phyloP scores from a whole-genome alignment of 2,329 filamentous ascomycete genomes.

The Xylariales sp. region DNA sequence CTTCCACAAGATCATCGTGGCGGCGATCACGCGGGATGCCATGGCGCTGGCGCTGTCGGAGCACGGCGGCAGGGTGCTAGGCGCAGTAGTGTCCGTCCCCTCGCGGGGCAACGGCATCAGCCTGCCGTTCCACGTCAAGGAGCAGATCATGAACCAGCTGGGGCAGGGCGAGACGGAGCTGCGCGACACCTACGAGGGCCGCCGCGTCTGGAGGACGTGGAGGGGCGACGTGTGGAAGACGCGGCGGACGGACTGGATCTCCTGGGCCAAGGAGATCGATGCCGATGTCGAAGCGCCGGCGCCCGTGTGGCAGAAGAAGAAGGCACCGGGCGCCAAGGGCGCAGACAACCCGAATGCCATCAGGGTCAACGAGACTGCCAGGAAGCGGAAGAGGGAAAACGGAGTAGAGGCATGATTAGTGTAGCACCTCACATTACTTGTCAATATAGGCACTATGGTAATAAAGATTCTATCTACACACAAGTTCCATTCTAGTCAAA shows the following conservation, averaged over 20 bases:
- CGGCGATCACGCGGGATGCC: slow-evolving; percentile 39
- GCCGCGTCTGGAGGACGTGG: slow-evolving; percentile 55
- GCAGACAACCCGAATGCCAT: slow-evolving; percentile 6
- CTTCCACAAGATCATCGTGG: slow-evolving; percentile 53
- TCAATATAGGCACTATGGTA: too few relatives aligned
- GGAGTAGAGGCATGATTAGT: not conserved
- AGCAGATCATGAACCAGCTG: slow-evolving; percentile 47
- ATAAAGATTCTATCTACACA: too few relatives aligned
- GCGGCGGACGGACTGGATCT: slow-evolving; percentile 49
- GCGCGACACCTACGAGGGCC: slow-evolving; percentile 48
- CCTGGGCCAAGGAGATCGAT: slow-evolving; percentile 50
- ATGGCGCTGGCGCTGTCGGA: slow-evolving; percentile 44
- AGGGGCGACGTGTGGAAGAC: slow-evolving; percentile 55
- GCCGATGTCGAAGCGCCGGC: slow-evolving; percentile 21
- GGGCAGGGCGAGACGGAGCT: slow-evolving; percentile 43
- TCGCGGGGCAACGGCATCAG: slow-evolving; percentile 42
- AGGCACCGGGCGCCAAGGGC: slow-evolving; percentile 1
- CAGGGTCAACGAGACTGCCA: slow-evolving; percentile 5
- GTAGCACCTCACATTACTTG: too few relatives aligned
- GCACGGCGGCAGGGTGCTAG: slow-evolving; percentile 47
- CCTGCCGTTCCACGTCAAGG: slow-evolving; percentile 55
- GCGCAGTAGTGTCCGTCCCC: slow-evolving; percentile 43
- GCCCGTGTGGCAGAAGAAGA: slow-evolving; percentile 26
- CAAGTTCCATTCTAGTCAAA: too few relatives aligned
- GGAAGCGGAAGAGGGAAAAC: slow-evolving; percentile 1